Percentiles rank a stretch among this genome's conserved stretches.
These are phyloP conservation scores for Diaporthe sp. DNA, from an alignment of 2,329 filamentous ascomycete species.

Conservation along the genomic window DNA sequence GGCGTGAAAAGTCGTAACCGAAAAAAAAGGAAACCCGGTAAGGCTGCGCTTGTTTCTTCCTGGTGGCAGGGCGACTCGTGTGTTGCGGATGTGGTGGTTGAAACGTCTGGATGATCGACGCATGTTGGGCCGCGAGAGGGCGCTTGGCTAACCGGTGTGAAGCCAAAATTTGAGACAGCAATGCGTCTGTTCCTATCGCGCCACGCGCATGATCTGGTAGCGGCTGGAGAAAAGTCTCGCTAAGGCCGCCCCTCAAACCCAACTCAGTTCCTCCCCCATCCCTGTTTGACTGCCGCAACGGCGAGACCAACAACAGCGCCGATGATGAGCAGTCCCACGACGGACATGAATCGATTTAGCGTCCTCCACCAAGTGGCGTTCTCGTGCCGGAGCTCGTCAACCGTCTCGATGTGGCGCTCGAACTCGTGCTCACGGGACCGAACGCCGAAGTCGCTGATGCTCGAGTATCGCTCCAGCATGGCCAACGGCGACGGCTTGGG, in stretches of 20 bases:
- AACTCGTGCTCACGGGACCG: slow-evolving; percentile 50
- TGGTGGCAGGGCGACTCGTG: slow-evolving; percentile 4
- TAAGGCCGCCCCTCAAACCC: slow-evolving; percentile 2
- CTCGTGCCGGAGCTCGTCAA: slow-evolving; percentile 62
- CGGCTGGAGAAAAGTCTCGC: neutral
- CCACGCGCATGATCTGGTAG: slow-evolving; percentile 4
- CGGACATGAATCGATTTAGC: slow-evolving; percentile 71
- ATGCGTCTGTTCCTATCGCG: neutral
- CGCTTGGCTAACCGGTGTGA: slow-evolving; percentile 9
- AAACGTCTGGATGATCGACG: slow-evolving; percentile 29
- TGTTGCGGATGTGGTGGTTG: slow-evolving; percentile 22
- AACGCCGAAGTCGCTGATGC: slow-evolving; percentile 56
- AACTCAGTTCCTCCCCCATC: slow-evolving; percentile 55
- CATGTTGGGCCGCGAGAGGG: slow-evolving; percentile 10
- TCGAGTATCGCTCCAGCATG: slow-evolving; percentile 63
- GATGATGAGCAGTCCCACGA: slow-evolving; percentile 68
- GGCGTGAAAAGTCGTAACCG: slow-evolving; percentile 23
- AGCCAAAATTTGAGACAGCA: slow-evolving; percentile 11
- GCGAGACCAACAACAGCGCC: slow-evolving; percentile 66
- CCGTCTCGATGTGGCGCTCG: slow-evolving; percentile 51
- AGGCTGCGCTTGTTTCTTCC: neutral
- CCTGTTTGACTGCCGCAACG: slow-evolving; percentile 65
- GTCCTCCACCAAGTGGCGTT: slow-evolving; percentile 73
- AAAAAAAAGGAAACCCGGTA: neutral
- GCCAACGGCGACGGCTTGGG: slow-evolving; percentile 69